Percentiles rank a stretch among this genome's conserved stretches.
phyloP scores from a whole-genome alignment of 495 filamentous ascomycete genomes.

The Parathielavia hyrcaniae region DNA sequence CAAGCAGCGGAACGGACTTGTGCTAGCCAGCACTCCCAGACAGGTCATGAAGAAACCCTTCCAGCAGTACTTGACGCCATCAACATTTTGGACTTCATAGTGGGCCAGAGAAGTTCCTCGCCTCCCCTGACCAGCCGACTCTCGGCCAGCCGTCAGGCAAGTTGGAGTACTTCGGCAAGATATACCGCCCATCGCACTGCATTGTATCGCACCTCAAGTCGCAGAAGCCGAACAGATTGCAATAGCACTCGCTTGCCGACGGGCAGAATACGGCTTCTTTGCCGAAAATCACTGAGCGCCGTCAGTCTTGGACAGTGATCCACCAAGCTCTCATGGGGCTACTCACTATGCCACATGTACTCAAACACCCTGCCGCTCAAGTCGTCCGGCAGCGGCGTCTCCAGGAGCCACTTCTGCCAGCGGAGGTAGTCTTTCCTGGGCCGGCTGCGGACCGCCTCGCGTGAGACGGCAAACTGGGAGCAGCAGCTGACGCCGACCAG shows the following conservation, averaged over 20 bases:
- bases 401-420: constrained; percentile 55
- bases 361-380: constrained; percentile 61
- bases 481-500: constrained; percentile 57
- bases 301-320: constrained; percentile 19
- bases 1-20: neutral
- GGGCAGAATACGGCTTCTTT: constrained; percentile 52
- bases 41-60: neutral
- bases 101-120: constrained; percentile 23
- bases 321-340: constrained; percentile 15
- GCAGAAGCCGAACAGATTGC: constrained; percentile 58
- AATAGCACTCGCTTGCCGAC: constrained; percentile 53
- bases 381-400: constrained; percentile 52
- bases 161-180: constrained; percentile 27
- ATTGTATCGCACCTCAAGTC: constrained; percentile 34
- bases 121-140: constrained; percentile 33
- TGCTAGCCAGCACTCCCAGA: neutral
- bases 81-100: neutral
- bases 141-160: constrained; percentile 37
- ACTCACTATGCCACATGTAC: constrained; percentile 68
- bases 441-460: constrained; percentile 45
- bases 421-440: constrained; percentile 48
- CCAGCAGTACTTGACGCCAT: neutral
- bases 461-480: constrained; percentile 62
- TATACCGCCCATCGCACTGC: constrained; percentile 31
- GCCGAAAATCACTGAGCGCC: constrained; percentile 34